Evolutionary conservation across 2,329 filamentous ascomycete genomes (phyloP).

Genomic region (Botrytis pseudocinerea): DNA sequence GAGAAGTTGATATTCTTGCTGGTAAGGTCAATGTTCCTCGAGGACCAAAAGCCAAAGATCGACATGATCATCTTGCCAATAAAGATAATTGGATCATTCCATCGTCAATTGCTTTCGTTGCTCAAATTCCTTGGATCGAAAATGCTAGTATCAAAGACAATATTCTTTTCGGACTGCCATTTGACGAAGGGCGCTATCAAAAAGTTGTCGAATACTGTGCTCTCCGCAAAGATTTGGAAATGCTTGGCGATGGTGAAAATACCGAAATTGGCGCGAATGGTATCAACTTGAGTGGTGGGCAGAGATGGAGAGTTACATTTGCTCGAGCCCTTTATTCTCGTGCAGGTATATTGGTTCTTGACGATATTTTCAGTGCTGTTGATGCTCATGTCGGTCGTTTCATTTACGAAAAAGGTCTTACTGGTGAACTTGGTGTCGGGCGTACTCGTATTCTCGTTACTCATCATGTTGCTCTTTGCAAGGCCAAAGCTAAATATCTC

Average conservation of each 20-base stretch:
- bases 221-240: slow-evolving; percentile 72
- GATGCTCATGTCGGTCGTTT: slow-evolving; percentile 80
- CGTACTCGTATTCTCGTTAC: slow-evolving; percentile 79
- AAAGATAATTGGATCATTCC: slow-evolving; percentile 66
- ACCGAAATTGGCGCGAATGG: slow-evolving; percentile 85
- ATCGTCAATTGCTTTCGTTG: slow-evolving; percentile 70
- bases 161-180: slow-evolving; percentile 73
- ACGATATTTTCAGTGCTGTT: slow-evolving; percentile 80
- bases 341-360: slow-evolving; percentile 72
- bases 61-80: slow-evolving; percentile 63
- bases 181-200: slow-evolving; percentile 66
- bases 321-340: slow-evolving; percentile 79
- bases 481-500: slow-evolving; percentile 70
- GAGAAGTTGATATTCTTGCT: slow-evolving; percentile 68
- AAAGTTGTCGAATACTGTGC: slow-evolving; percentile 73
- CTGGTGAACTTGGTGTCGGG: slow-evolving; percentile 66
- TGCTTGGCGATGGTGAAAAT: slow-evolving; percentile 72
- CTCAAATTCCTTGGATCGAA: slow-evolving; percentile 80
- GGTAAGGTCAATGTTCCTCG: slow-evolving; percentile 60
- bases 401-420: slow-evolving; percentile 74
- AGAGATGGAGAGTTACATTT: slow-evolving; percentile 79
- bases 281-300: slow-evolving; percentile 80
- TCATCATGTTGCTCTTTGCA: slow-evolving; percentile 72
- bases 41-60: slow-evolving; percentile 52
- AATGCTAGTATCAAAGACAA: slow-evolving; percentile 79